Conservation (phyloP, 1,139 yeast genomes). For the Geotrichum histeridarum region DNA sequence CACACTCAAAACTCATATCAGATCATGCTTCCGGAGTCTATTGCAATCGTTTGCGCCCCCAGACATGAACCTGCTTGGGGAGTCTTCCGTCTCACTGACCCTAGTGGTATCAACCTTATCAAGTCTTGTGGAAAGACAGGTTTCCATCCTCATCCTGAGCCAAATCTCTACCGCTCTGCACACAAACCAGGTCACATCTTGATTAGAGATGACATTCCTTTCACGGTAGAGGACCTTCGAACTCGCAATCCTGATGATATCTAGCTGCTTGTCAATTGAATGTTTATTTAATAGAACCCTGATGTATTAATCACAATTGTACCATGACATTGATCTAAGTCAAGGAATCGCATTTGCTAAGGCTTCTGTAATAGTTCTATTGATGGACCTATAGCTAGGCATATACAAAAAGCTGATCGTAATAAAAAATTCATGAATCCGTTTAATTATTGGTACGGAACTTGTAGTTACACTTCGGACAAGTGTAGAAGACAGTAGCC, state of each 20-base stretch:
- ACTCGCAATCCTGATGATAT: neutral
- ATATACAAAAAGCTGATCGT: neutral
- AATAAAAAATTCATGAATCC: neutral
- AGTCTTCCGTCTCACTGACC: constrained; percentile 54
- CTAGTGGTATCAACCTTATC: constrained; percentile 52
- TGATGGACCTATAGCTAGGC: too few species aligned
- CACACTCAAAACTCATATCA: constrained; percentile 63
- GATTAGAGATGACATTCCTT: constrained; percentile 43
- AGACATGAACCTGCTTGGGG: constrained; percentile 47
- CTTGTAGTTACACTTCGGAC: constrained; percentile 86
- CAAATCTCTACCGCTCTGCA: constrained; percentile 46
- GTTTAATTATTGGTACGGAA: constrained; percentile 81
- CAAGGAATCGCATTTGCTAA: too few species aligned
- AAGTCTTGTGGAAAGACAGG: constrained; percentile 42
- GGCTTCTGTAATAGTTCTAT: too few species aligned
- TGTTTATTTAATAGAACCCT: neutral
- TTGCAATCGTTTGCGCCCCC: constrained; percentile 60
- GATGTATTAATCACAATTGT: neutral
- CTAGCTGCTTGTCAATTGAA: neutral
- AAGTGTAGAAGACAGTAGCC: constrained; percentile 65
- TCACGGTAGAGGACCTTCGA: constrained; percentile 45
- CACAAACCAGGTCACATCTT: constrained; percentile 49
- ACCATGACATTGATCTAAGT: too few species aligned
- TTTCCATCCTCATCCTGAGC: constrained; percentile 56
- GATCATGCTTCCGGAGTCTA: constrained; percentile 61